Base-by-base conservation (phyloP, 2,329 filamentous ascomycete genomes). In the Arthrobotrys musiformis region DNA sequence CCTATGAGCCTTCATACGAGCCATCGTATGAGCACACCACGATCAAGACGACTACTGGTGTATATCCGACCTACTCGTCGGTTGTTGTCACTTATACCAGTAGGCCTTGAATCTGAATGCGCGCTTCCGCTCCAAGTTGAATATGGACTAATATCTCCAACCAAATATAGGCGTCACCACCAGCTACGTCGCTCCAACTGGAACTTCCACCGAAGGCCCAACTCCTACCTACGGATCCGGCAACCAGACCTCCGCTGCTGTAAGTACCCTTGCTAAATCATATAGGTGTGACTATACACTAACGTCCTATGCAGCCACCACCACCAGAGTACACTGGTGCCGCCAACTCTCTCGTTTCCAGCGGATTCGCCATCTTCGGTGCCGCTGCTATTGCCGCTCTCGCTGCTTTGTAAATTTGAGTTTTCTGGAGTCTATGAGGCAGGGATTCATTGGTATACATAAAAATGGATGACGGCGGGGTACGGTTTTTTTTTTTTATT, bases 311-410 rank as follows among this genome's bases (percentile, higher is more conserved):
- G 9, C 50, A 78, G 74, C 44, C 54, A 35, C 68, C 69, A 68
- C 74, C 74, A 64, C 74, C 74, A 40, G 24, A 40, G 26, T 73
- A 68, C 46, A 78, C 74, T 8, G 74, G 74, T 63, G 56, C 61
- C n/a, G 74, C 74, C 42, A 73, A 64, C 30, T 35, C 50, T n/a
- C 50, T 78, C 15, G 54, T 26, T 11, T 35, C 44, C 24, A 54
- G 46, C 24, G 40, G 54, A 26, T 37, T 72, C n/a, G 60, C 61
- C 9, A 28, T 78, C 56, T 63, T 72, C 26, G 68, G 58, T 26
- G 61, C 61, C 9, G 68, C 62, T 33, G 68, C 63, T 35, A 37
- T 69, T 37, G 68, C 61, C 48, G 60, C 52, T 26, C 22, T 78
- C 13, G 19, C 62, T 52, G 62, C 54, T 26, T 68, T 78, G 54